Conservation (phyloP, 1,139 yeast species). For the Saccharomycopsis crataegensis region DNA sequence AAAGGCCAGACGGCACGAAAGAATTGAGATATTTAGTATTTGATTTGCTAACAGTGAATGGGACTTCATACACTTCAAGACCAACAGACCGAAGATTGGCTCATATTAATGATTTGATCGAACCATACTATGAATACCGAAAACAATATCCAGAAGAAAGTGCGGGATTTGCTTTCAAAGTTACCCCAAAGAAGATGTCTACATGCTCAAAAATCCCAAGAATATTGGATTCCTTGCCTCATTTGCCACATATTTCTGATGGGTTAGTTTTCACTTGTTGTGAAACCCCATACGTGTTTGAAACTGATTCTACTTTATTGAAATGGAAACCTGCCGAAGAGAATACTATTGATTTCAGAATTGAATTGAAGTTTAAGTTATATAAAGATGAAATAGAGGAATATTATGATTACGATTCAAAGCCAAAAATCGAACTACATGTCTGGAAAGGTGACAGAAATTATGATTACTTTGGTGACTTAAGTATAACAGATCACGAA, state of each 20-base stretch:
- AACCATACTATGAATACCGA: conserved; percentile 72
- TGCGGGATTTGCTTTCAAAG: conserved; percentile 73
- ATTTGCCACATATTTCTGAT: conserved; percentile 82
- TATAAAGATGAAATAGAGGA: conserved; percentile 67
- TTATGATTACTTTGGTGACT: conserved; percentile 60
- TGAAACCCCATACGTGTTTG: conserved; percentile 77
- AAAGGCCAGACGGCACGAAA: conserved; percentile 40
- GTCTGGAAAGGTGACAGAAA: conserved; percentile 75
- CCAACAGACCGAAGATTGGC: conserved; percentile 78
- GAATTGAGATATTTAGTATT: conserved; percentile 80
- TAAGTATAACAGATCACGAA: conserved; percentile 60
- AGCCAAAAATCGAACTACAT: conserved; percentile 58
- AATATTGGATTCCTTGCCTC: conserved; percentile 67
- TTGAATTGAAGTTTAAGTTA: conserved; percentile 58
- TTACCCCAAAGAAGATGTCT: conserved; percentile 82
- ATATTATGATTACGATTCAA: conserved; percentile 73
- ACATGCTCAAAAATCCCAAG: conserved; percentile 70
- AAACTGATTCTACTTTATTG: conserved; percentile 73
- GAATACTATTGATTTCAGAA: conserved; percentile 82
- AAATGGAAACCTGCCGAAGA: conserved; percentile 99
- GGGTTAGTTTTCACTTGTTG: conserved; percentile 93
- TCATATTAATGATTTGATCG: conserved; percentile 75
- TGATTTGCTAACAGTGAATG: conserved; percentile 84
- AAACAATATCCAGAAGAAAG: conserved; percentile 64
- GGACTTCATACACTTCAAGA: conserved; percentile 58